phyloP scores from a whole-genome alignment of 805 yeast species.

The Cephaloascus albidus region DNA sequence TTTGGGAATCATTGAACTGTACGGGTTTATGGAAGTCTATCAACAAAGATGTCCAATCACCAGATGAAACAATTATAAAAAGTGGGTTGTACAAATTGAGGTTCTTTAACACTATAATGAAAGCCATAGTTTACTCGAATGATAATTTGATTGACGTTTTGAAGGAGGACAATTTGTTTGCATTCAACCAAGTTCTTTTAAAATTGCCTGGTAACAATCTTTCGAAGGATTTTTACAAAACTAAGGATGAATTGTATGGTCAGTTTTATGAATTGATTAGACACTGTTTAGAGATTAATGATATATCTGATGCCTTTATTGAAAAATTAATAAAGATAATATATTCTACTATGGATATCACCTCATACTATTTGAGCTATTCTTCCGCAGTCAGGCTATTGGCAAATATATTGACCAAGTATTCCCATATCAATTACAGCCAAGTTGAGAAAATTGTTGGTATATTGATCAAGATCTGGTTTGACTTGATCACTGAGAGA shows the following conservation, averaged over 20 bases:
- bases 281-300: neutral
- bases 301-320: neutral
- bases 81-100: slow-evolving; percentile 12
- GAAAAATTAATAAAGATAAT: neutral
- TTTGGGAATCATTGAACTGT: slow-evolving; percentile 3
- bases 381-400: neutral
- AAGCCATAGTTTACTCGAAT: slow-evolving; percentile 10
- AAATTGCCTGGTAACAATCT: slow-evolving; percentile 9
- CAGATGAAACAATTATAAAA: slow-evolving; percentile 11
- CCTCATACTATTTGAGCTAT: neutral
- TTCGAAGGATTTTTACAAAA: slow-evolving; percentile 28
- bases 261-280: slow-evolving; percentile 9
- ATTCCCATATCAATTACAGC: neutral
- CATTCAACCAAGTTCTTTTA: slow-evolving; percentile 10
- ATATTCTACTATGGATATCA: neutral
- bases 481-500: slow-evolving; percentile 43
- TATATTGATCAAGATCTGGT: slow-evolving; percentile 44
- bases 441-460: slow-evolving; percentile 14
- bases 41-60: slow-evolving; percentile 9
- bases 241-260: slow-evolving; percentile 28
- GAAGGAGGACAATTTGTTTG: slow-evolving; percentile 8
- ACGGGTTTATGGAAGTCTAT: slow-evolving; percentile 10
- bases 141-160: slow-evolving; percentile 8
- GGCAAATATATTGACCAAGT: neutral
- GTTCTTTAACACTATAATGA: slow-evolving; percentile 16